These are phyloP conservation scores for Alnus rubra DNA, from an alignment of 306 rosid species.

Conservation along the genomic window DNA sequence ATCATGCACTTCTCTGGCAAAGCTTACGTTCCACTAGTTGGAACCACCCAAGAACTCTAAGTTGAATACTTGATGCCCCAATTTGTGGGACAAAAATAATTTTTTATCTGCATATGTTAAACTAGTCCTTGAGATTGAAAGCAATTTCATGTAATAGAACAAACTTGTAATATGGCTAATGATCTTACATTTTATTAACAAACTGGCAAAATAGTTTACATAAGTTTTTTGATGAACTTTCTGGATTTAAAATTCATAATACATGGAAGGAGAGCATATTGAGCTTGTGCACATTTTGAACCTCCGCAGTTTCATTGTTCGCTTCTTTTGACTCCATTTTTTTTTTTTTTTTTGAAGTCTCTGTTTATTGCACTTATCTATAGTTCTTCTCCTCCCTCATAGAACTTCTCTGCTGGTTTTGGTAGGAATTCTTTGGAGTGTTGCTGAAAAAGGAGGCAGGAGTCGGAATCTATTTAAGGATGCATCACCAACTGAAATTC, in stretches of 20 bases:
- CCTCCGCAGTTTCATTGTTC: neutral
- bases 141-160: neutral
- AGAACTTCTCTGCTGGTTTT: slow-evolving; percentile 28
- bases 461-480: slow-evolving; percentile 28
- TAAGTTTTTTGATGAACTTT: neutral
- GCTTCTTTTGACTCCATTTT: neutral
- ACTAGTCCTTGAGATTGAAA: neutral
- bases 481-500: slow-evolving; percentile 38
- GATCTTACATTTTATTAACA: neutral
- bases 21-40: too few relatives aligned
- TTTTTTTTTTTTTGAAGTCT: neutral
- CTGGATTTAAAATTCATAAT: neutral
- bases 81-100: neutral
- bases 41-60: too few relatives aligned
- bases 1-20: too few relatives aligned
- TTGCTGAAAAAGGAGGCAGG: slow-evolving; percentile 31
- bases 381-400: slow-evolving; percentile 3
- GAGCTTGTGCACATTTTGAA: neutral
- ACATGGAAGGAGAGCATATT: neutral
- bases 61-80: neutral
- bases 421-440: slow-evolving; percentile 54
- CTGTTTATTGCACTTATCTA: neutral
- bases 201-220: neutral
- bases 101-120: neutral
- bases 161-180: neutral